Conservation (phyloP, 1,284 basidiomycete species). For the Cutaneotrichosporon arboriforme region DNA sequence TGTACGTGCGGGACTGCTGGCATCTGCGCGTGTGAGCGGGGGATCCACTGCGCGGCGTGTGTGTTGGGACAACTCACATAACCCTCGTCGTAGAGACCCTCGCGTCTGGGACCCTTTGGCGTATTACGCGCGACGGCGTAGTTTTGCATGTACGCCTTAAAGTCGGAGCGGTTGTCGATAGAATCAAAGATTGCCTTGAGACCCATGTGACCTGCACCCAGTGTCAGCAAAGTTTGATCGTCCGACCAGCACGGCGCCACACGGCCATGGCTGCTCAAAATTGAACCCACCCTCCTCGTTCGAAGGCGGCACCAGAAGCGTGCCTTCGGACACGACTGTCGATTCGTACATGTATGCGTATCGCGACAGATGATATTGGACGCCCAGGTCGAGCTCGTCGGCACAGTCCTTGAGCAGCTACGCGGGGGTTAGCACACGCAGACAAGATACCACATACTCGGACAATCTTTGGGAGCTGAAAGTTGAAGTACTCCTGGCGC, state of each 20-base stretch:
- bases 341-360: constrained; percentile 94
- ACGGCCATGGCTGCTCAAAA: background rate
- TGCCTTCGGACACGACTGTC: constrained; percentile 84
- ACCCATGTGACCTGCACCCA: constrained; percentile 51
- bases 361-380: constrained; percentile 90
- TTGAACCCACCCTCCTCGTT: constrained; percentile 32
- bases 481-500: constrained; percentile 95
- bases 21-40: constrained; percentile 7
- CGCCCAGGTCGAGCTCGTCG: constrained; percentile 93
- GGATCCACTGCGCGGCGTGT: background rate
- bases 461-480: constrained; percentile 87
- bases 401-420: constrained; percentile 92
- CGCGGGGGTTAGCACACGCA: background rate
- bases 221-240: constrained; percentile 1
- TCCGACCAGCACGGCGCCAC: background rate
- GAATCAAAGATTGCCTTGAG: constrained; percentile 80
- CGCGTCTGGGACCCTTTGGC: constrained; percentile 65
- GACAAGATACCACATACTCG: constrained; percentile 58
- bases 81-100: constrained; percentile 77
- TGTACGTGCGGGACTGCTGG: constrained; percentile 14
- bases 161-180: constrained; percentile 91
- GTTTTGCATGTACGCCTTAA: constrained; percentile 95
- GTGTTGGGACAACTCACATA: constrained; percentile 55
- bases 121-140: constrained; percentile 75
- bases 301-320: constrained; percentile 51